Evolutionary conservation across 768 basidiomycete species (phyloP).

Genomic region (Amanita pallidorosea): DNA sequence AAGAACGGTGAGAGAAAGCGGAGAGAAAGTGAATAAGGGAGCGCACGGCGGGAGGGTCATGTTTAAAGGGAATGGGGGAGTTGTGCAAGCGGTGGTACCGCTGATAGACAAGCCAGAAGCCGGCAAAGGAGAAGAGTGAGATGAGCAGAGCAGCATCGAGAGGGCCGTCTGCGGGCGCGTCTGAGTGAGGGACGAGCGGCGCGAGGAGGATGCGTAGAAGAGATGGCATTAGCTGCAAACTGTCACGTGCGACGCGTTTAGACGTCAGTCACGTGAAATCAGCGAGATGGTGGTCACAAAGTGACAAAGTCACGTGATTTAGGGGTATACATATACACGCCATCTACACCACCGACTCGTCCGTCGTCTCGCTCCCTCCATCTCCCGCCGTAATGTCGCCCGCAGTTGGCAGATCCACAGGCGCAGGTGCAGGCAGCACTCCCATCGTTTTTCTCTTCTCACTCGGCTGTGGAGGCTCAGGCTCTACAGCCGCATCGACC

Average conservation of each 20-base stretch:
- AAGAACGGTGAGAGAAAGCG: conserved; percentile 1
- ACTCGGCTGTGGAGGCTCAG: conserved; percentile 12
- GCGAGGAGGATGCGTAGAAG: conserved; percentile 34
- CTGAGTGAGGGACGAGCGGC: conserved; percentile 25
- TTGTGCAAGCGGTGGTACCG: conserved; percentile 69
- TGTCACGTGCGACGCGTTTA: not conserved
- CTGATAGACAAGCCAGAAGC: conserved; percentile 70
- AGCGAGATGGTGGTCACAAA: no score
- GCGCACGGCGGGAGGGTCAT: conserved; percentile 46
- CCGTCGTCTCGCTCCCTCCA: conserved; percentile 4
- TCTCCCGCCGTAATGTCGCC: conserved; percentile 37
- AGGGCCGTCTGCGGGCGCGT: conserved; percentile 36
- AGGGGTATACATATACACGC: not conserved
- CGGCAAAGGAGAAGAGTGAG: conserved; percentile 60
- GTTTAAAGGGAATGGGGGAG: conserved; percentile 58
- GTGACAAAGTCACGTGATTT: no score
- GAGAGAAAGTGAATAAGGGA: not conserved
- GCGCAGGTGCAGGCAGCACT: conserved; percentile 60
- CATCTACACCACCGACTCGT: not conserved
- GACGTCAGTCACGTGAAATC: not conserved
- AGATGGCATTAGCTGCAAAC: conserved; percentile 24
- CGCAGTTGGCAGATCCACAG: conserved; percentile 58
- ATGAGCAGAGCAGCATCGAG: conserved; percentile 59
- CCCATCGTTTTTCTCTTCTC: conserved; percentile 43
- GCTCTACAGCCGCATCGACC: conserved; percentile 14